phyloP scores from a whole-genome alignment of 441 rosid genomes.

The Pelargonium australe region DNA sequence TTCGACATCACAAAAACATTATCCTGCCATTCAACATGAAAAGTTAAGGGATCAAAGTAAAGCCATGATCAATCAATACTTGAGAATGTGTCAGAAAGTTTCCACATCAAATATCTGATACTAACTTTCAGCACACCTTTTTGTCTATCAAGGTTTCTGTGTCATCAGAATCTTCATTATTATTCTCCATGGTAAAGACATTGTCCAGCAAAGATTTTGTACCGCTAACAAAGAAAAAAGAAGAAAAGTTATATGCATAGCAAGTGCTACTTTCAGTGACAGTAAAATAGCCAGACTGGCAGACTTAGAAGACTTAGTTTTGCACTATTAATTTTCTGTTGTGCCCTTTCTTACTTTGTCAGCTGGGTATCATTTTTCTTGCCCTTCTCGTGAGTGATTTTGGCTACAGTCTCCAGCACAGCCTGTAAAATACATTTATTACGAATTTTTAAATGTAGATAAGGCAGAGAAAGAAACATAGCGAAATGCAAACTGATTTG shows the following conservation, averaged over 20 bases:
- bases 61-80: neutral
- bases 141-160: conserved; percentile 81
- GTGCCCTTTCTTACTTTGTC: conserved; percentile 44
- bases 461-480: conserved; percentile 11
- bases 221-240: conserved; percentile 36
- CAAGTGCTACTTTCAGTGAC: conserved; percentile 6
- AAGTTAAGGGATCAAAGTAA: conserved; percentile 22
- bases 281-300: neutral
- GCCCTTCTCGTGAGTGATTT: conserved; percentile 73
- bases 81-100: conserved; percentile 8
- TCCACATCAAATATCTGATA: conserved; percentile 7
- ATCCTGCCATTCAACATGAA: conserved; percentile 43
- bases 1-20: conserved; percentile 95
- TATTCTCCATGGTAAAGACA: conserved; percentile 74
- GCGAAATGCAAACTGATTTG: neutral
- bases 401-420: conserved; percentile 86
- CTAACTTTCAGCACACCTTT: conserved; percentile 40
- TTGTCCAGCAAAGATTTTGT: conserved; percentile 79
- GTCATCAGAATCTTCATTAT: conserved; percentile 93
- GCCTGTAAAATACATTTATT: conserved; percentile 48
- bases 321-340: conserved; percentile 5
- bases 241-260: neutral
- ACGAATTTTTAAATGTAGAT: conserved; percentile 11
- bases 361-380: conserved; percentile 77
- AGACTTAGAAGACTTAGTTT: conserved; percentile 6